A percentile compares a stretch with the other conserved stretches of the same genome.
phyloP scores from a whole-genome alignment of 2,329 filamentous ascomycete species.

The Pseudocercospora vitis region DNA sequence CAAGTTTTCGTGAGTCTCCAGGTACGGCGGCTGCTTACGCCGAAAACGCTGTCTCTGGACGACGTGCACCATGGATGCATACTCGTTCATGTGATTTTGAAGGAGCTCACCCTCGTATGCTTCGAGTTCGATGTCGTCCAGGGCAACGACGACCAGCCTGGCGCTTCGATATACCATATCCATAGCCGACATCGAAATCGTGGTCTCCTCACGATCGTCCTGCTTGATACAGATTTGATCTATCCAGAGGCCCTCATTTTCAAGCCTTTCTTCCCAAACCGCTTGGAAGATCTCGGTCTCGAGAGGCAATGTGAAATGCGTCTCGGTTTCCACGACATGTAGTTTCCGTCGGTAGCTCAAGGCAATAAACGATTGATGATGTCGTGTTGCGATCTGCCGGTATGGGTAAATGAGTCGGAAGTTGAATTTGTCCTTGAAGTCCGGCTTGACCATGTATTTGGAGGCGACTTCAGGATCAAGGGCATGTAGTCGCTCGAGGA shows the following conservation, averaged over 20 bases:
- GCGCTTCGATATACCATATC: slow-evolving; percentile 47
- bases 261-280: slow-evolving; percentile 41
- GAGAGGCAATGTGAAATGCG: slow-evolving; percentile 43
- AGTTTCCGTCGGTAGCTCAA: slow-evolving; percentile 46
- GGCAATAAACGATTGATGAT: slow-evolving; percentile 45
- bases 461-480: slow-evolving; percentile 29
- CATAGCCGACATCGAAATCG: slow-evolving; percentile 43
- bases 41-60: slow-evolving; percentile 35
- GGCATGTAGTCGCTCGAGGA: slow-evolving; percentile 27
- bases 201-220: slow-evolving; percentile 42
- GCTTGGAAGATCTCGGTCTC: slow-evolving; percentile 44
- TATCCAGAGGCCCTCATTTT: slow-evolving; percentile 46
- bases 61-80: slow-evolving; percentile 35
- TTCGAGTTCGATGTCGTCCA: slow-evolving; percentile 44
- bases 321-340: slow-evolving; percentile 33
- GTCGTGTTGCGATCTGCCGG: slow-evolving; percentile 35
- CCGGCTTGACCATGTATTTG: slow-evolving; percentile 37
- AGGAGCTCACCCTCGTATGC: slow-evolving; percentile 41
- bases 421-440: slow-evolving; percentile 34
- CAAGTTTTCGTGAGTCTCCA: slow-evolving; percentile 36
- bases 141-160: slow-evolving; percentile 42
- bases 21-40: slow-evolving; percentile 35
- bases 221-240: slow-evolving; percentile 49
- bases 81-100: slow-evolving; percentile 43
- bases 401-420: slow-evolving; percentile 42